Evolutionary conservation across 768 basidiomycete species (phyloP).

Genomic region (Termitomyces sp.): DNA sequence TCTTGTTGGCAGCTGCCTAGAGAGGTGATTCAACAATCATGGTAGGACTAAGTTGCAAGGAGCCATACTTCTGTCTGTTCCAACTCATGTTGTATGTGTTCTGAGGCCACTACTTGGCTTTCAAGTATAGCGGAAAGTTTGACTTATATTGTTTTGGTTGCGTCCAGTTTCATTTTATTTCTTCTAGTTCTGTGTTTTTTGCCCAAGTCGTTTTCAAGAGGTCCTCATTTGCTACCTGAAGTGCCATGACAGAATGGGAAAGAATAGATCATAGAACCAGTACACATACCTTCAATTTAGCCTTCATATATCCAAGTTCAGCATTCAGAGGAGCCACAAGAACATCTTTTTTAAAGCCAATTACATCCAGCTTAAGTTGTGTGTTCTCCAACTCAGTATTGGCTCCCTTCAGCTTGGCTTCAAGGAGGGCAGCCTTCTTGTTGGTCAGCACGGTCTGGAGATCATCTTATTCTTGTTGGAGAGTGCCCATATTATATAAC

Average conservation of each 20-base stretch:
- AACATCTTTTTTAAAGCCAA: neutral
- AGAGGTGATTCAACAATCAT: neutral
- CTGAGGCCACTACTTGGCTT: neutral
- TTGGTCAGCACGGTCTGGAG: neutral
- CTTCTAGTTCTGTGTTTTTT: neutral
- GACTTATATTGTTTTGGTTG: neutral
- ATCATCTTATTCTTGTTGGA: neutral
- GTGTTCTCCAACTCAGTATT: neutral
- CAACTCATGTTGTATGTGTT: neutral
- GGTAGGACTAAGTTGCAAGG: neutral
- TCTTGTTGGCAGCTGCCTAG: neutral
- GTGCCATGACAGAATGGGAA: neutral
- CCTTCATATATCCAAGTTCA: no score
- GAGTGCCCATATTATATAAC: no score
- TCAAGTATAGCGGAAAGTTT: neutral
- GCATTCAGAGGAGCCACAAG: no score
- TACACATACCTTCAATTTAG: no score
- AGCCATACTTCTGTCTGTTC: neutral
- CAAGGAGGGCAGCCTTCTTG: neutral
- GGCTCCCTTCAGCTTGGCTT: neutral
- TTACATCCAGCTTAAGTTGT: neutral
- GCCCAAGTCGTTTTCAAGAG: neutral
- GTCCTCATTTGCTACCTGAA: neutral
- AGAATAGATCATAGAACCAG: neutral
- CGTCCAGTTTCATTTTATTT: neutral